phyloP scores from a whole-genome alignment of 228 moss, liverwort and hornwort genomes.

The Sphagnum fallax region DNA sequence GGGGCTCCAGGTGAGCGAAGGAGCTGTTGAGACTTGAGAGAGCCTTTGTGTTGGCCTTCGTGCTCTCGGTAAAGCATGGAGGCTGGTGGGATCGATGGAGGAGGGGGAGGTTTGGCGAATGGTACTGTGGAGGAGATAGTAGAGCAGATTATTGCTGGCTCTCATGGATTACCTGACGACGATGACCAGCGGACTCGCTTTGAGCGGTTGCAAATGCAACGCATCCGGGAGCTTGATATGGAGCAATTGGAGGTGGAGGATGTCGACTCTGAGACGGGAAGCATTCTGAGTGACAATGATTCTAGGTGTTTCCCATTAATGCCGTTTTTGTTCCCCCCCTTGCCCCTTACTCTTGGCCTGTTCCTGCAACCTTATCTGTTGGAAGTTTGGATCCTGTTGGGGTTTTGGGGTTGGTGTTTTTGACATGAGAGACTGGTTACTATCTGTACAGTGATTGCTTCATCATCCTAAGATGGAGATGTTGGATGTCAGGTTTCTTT shows the following conservation, averaged over 20 bases:
- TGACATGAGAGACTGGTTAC: too few relatives aligned
- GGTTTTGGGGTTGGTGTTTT: too few relatives aligned
- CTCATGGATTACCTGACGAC: conserved; percentile 9
- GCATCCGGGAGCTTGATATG: conserved; percentile 87
- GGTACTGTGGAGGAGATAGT: neutral
- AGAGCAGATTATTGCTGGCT: neutral
- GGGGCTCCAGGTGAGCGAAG: too few relatives aligned
- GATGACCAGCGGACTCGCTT: conserved; percentile 19
- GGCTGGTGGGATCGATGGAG: conserved; percentile 1
- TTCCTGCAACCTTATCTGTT: neutral
- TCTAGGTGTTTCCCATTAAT: conserved; percentile 31
- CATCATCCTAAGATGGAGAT: neutral
- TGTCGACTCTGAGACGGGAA: conserved; percentile 58
- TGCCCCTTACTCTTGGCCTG: neutral
- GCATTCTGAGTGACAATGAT: conserved; percentile 47
- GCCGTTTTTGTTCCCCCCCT: neutral
- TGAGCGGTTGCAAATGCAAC: conserved; percentile 88
- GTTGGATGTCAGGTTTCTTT: neutral
- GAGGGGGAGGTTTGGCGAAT: neutral
- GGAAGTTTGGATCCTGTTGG: neutral
- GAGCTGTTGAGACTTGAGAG: too few relatives aligned
- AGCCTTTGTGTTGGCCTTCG: too few relatives aligned
- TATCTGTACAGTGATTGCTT: neutral
- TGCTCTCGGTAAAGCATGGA: too few relatives aligned
- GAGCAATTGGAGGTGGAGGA: conserved; percentile 89